Conservation (phyloP, 495 filamentous ascomycete genomes). For the Amniculicola lignicola region DNA sequence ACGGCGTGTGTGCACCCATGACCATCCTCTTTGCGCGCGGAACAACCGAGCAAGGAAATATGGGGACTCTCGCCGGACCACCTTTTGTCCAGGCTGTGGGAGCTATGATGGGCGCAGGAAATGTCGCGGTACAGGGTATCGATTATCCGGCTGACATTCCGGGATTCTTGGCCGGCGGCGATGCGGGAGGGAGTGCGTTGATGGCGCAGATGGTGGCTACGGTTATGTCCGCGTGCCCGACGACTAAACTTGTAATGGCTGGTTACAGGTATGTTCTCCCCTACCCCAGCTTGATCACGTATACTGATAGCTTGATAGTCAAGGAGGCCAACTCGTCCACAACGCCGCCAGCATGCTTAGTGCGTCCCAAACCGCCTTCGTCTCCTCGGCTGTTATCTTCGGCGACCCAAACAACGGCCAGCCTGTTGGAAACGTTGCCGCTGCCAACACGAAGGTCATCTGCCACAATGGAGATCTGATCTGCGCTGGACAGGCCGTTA, state of each 20-base stretch:
- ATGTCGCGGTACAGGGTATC: constrained; percentile 38
- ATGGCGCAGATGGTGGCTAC: constrained; percentile 30
- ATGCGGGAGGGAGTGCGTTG: constrained; percentile 24
- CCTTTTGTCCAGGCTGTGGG: constrained; percentile 35
- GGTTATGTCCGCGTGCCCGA: constrained; percentile 32
- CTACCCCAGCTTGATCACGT: not conserved
- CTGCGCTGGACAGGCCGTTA: constrained; percentile 21
- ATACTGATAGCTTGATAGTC: constrained; percentile 1
- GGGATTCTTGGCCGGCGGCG: constrained; percentile 27
- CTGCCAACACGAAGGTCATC: constrained; percentile 32
- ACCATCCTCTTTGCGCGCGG: constrained; percentile 44
- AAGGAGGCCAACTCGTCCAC: constrained; percentile 37
- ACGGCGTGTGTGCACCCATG: constrained; percentile 31
- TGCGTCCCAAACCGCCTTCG: constrained; percentile 22
- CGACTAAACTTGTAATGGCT: constrained; percentile 35
- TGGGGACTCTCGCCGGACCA: constrained; percentile 39
- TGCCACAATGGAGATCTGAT: constrained; percentile 35
- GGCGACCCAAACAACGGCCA: constrained; percentile 37
- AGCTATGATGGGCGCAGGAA: constrained; percentile 20
- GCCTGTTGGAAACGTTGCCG: constrained; percentile 29
- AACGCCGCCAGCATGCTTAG: constrained; percentile 32
- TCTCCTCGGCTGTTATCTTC: constrained; percentile 37
- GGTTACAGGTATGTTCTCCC: constrained; percentile 29
- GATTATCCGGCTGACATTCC: constrained; percentile 35
- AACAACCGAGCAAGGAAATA: constrained; percentile 40